A percentile compares a stretch with the other conserved stretches of the same genome.
These are phyloP conservation scores for Eleusine indica DNA, from an alignment of 176 grass and related monocot species.

Conservation along the genomic window DNA sequence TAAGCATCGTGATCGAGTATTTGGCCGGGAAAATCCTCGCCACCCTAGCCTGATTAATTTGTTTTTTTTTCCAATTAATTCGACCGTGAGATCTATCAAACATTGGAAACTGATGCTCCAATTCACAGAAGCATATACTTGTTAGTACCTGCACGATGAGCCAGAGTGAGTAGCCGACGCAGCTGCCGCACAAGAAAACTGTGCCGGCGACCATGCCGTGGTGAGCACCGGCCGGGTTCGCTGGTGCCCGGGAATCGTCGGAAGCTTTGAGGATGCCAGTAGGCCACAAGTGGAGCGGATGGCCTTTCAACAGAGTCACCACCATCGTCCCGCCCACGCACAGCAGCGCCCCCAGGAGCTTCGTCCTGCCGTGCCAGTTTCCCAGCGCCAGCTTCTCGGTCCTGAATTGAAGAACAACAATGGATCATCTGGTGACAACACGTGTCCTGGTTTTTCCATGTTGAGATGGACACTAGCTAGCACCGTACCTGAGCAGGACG, in stretches of 20 bases:
- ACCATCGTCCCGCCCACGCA: slow-evolving; percentile 31
- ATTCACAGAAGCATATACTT: too few relatives aligned
- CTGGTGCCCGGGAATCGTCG: neutral
- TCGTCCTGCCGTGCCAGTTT: slow-evolving; percentile 26
- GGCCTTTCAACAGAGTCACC: slow-evolving; percentile 29
- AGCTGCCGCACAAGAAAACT: slow-evolving; percentile 17
- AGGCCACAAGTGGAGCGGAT: neutral
- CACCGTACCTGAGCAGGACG: slow-evolving; percentile 23
- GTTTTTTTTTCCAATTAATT: too few relatives aligned
- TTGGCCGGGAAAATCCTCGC: slow-evolving; percentile 34
- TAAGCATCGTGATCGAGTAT: slow-evolving; percentile 44
- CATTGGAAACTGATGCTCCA: too few relatives aligned
- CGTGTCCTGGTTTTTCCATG: neutral
- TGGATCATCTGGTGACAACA: neutral
- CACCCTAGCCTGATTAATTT: slow-evolving; percentile 22
- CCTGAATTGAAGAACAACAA: neutral
- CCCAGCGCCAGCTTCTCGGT: slow-evolving; percentile 26
- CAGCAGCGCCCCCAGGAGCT: slow-evolving; percentile 28
- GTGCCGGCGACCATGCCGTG: slow-evolving; percentile 17
- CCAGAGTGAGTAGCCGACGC: slow-evolving; percentile 35
- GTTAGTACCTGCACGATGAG: slow-evolving; percentile 22
- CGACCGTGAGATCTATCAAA: too few relatives aligned
- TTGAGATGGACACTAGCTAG: neutral
- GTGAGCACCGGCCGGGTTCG: neutral
- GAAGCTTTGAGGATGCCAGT: neutral